Percentiles rank a stretch among this genome's conserved stretches.
phyloP scores from a whole-genome alignment of 2,329 filamentous ascomycete genomes.

The Tolypocladium cylindrosporum region DNA sequence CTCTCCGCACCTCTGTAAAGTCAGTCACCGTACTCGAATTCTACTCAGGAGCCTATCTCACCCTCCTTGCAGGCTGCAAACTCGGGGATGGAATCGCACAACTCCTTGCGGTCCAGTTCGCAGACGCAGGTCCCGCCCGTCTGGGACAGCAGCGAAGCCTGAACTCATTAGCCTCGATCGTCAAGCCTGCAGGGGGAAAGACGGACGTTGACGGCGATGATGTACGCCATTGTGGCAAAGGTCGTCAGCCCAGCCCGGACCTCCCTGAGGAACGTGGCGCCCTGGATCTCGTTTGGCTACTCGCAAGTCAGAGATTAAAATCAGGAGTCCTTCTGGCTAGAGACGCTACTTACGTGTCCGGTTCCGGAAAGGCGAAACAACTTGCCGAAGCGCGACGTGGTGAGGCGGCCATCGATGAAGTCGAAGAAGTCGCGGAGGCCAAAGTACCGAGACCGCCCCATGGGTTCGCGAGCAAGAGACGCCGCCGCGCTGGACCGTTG shows the following conservation, averaged over 20 bases:
- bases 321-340: background rate
- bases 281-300: slow-evolving; percentile 57
- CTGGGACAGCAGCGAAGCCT: slow-evolving; percentile 64
- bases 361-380: slow-evolving; percentile 58
- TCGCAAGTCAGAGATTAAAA: slow-evolving; percentile 1
- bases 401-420: slow-evolving; percentile 23
- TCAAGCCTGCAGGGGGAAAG: background rate
- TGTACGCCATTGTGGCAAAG: slow-evolving; percentile 76
- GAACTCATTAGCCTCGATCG: slow-evolving; percentile 5
- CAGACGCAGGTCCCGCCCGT: slow-evolving; percentile 72
- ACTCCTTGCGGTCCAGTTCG: slow-evolving; percentile 27
- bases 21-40: background rate
- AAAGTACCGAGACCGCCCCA: slow-evolving; percentile 17
- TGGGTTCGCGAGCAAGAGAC: background rate
- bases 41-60: slow-evolving; percentile 7
- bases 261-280: slow-evolving; percentile 65
- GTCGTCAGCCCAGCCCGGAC: slow-evolving; percentile 72
- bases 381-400: slow-evolving; percentile 39
- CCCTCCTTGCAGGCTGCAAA: slow-evolving; percentile 38
- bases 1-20: slow-evolving; percentile 51
- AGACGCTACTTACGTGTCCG: slow-evolving; percentile 47
- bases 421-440: slow-evolving; percentile 26
- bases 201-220: slow-evolving; percentile 62
- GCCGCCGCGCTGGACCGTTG: background rate
- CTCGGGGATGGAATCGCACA: slow-evolving; percentile 37